phyloP scores from a whole-genome alignment of 2,329 filamentous ascomycete species.

The Fusarium sambucinum region DNA sequence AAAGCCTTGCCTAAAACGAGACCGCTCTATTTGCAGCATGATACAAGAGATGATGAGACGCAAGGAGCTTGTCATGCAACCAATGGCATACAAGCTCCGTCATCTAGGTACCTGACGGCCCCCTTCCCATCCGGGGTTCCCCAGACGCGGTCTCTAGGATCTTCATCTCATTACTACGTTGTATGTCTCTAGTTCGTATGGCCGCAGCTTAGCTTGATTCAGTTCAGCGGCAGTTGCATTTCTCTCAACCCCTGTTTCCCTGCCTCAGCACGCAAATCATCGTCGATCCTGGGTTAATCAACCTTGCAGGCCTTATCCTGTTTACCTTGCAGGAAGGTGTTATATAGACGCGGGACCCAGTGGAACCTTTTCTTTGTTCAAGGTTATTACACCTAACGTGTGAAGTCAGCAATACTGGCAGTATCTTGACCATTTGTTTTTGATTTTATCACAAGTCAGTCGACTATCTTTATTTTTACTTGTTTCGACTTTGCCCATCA shows the following conservation, averaged over 20 bases:
- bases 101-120: background rate
- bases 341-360: constrained; percentile 1
- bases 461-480: background rate
- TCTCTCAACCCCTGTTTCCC: constrained; percentile 2
- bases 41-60: background rate
- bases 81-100: background rate
- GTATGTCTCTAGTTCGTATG: background rate
- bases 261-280: background rate
- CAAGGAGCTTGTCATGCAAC: background rate
- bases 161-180: constrained; percentile 12
- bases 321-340: background rate
- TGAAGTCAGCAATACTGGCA: background rate
- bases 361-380: background rate
- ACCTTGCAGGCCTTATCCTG: background rate
- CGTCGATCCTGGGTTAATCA: constrained; percentile 4
- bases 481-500: background rate
- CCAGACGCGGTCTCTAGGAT: constrained; percentile 19
- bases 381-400: background rate
- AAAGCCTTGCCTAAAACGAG: background rate
- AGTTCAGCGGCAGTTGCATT: constrained; percentile 1
- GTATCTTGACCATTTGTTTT: background rate
- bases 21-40: background rate
- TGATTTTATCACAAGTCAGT: background rate
- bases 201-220: constrained; percentile 7
- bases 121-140: constrained; percentile 11